These are phyloP conservation scores for Diaporthe velutina DNA, from an alignment of 2,329 filamentous ascomycete species.

Conservation along the genomic window DNA sequence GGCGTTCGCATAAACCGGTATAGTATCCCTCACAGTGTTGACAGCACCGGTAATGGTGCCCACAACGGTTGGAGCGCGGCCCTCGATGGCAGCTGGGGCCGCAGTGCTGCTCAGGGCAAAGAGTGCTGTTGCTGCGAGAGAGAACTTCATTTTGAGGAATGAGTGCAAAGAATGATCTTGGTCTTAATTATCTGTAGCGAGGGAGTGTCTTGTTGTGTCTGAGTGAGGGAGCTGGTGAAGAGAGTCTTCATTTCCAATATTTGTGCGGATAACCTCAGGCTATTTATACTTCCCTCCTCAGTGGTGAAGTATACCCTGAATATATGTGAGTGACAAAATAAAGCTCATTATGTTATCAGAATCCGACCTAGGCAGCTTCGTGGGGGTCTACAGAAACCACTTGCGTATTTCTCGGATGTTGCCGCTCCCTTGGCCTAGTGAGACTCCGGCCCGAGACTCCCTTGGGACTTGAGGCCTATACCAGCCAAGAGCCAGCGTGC, in stretches of 20 bases:
- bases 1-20: not conserved
- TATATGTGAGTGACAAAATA: not conserved
- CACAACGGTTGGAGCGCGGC: not conserved
- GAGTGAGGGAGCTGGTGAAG: not conserved
- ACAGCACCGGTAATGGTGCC: not conserved
- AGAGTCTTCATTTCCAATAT: no score
- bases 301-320: no score
- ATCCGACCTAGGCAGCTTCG: not conserved
- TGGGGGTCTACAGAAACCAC: slow-evolving; percentile 10
- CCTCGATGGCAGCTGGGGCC: not conserved
- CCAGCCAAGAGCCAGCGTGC: not conserved
- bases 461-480: not conserved
- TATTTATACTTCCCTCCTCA: not conserved
- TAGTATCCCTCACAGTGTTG: not conserved
- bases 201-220: not conserved
- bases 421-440: slow-evolving; percentile 14
- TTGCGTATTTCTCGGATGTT: not conserved
- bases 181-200: not conserved
- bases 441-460: not conserved
- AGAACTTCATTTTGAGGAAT: slow-evolving; percentile 20
- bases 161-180: not conserved
- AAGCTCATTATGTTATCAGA: slow-evolving; percentile 14
- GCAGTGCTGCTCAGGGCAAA: not conserved
- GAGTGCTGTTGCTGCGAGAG: not conserved
- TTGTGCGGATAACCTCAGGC: not conserved